These are phyloP conservation scores for Penicillium sp. DNA, from an alignment of 2,329 filamentous ascomycete species.

Conservation along the genomic window DNA sequence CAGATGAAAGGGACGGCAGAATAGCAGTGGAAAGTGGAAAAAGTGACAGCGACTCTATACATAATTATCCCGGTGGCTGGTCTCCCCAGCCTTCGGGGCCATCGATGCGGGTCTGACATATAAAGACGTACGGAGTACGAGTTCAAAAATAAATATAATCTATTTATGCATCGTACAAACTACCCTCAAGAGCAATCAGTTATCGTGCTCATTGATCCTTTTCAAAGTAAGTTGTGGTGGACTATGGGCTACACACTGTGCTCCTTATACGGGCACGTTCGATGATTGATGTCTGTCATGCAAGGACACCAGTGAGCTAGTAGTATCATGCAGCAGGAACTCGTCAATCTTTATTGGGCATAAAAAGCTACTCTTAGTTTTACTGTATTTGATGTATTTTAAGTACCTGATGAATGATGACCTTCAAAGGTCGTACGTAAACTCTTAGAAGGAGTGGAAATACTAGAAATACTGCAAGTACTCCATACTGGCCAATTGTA, in stretches of 20 bases:
- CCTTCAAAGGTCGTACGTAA: background rate
- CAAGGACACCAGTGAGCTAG: background rate
- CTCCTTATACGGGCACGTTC: background rate
- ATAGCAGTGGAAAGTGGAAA: background rate
- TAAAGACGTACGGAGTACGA: background rate
- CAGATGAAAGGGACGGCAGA: background rate
- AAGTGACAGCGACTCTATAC: conserved; percentile 13
- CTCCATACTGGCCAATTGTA: background rate
- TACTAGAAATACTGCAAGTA: no score
- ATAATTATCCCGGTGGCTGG: conserved; percentile 29
- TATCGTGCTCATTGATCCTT: background rate
- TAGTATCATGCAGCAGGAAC: background rate
- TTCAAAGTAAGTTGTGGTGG: background rate
- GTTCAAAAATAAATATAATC: background rate
- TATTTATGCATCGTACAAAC: no score
- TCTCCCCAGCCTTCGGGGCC: conserved; percentile 26
- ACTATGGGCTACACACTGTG: background rate
- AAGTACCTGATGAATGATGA: background rate
- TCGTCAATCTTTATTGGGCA: background rate
- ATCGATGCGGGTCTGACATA: background rate
- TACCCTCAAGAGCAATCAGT: background rate
- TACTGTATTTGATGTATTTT: background rate
- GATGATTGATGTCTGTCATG: background rate
- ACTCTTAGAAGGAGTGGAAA: background rate
- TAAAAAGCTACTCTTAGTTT: background rate